These are phyloP conservation scores for Hymenoscyphus fraxineus DNA, from an alignment of 2,329 filamentous ascomycete genomes.

Conservation along the genomic window DNA sequence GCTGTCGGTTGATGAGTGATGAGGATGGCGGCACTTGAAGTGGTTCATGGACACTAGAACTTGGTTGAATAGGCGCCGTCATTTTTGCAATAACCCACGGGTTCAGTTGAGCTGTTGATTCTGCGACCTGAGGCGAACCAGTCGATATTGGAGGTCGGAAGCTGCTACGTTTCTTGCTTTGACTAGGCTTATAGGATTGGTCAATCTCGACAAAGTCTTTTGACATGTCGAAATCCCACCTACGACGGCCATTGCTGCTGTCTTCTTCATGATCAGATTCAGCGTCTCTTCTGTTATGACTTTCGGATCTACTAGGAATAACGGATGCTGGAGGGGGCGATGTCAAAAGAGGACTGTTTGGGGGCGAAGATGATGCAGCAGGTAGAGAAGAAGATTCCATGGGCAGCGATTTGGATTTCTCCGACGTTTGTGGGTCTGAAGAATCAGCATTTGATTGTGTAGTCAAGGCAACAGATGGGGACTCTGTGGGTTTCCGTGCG, in stretches of 20 bases:
- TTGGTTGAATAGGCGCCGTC: conserved; percentile 26
- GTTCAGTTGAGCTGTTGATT: conserved; percentile 29
- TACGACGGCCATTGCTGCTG: conserved; percentile 9
- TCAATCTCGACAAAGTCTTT: conserved; percentile 41
- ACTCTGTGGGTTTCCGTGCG: conserved; percentile 18
- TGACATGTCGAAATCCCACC: conserved; percentile 44
- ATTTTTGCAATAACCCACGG: conserved; percentile 42
- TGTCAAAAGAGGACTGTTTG: background rate
- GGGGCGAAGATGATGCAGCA: background rate
- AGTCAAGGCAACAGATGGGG: background rate
- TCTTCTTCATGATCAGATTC: background rate
- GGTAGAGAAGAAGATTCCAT: background rate
- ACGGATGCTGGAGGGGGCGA: background rate
- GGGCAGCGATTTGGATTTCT: background rate
- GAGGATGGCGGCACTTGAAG: background rate
- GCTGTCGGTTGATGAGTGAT: background rate
- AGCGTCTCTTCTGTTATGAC: background rate
- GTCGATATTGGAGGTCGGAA: background rate
- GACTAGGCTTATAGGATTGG: background rate
- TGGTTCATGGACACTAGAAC: background rate
- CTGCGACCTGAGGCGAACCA: conserved; percentile 3
- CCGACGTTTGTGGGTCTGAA: background rate
- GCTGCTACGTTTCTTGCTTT: background rate
- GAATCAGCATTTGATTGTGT: background rate
- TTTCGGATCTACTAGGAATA: background rate